These are phyloP conservation scores for Cocos nucifera DNA, from an alignment of 176 grass and related monocot species.

Conservation along the genomic window DNA sequence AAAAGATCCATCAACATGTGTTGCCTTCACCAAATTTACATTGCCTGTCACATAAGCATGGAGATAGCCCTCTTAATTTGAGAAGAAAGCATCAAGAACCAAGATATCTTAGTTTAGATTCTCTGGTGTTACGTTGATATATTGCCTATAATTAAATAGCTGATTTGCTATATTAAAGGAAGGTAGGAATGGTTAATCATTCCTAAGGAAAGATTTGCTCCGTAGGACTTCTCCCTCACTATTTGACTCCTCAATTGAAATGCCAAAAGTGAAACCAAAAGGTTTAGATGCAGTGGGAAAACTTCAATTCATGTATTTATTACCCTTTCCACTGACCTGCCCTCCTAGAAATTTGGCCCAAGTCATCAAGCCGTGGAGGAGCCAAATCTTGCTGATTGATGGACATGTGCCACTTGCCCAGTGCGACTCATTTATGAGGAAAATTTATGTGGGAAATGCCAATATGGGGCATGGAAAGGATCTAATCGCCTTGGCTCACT, in stretches of 20 bases:
- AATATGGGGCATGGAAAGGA: too few relatives aligned
- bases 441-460: too few relatives aligned
- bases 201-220: background rate
- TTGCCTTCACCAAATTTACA: background rate
- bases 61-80: too few relatives aligned
- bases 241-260: background rate
- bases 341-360: background rate
- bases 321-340: background rate
- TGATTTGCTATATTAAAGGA: too few relatives aligned
- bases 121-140: background rate
- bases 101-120: background rate
- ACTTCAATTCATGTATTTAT: constrained; percentile 7
- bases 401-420: too few relatives aligned
- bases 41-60: too few relatives aligned
- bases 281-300: constrained; percentile 2
- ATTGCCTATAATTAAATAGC: background rate
- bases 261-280: background rate
- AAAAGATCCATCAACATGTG: background rate
- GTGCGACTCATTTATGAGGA: too few relatives aligned
- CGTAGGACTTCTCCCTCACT: background rate
- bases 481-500: too few relatives aligned
- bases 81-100: too few relatives aligned
- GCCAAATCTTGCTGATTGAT: too few relatives aligned
- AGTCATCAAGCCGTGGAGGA: too few relatives aligned
- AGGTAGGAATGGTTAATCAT: background rate